A percentile compares a stretch with the other conserved stretches of the same genome.
Conservation (phyloP, 805 yeast species). For the Candida patagonica region DNA sequence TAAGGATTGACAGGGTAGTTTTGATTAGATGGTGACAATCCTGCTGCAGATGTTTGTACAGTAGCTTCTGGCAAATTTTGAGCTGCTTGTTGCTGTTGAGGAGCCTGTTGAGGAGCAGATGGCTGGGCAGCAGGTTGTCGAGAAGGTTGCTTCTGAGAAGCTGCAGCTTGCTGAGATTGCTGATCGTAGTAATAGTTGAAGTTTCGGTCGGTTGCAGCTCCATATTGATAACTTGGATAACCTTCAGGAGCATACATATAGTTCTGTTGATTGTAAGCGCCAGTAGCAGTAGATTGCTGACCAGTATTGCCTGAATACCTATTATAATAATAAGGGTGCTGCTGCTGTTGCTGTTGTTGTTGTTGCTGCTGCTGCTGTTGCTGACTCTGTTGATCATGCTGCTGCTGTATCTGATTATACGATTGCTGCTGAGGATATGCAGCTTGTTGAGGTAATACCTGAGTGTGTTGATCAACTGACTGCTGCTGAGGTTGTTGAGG, state of each 20-base stretch:
- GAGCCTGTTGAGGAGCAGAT: constrained; percentile 18
- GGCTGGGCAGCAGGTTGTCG: constrained; percentile 13
- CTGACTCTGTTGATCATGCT: constrained; percentile 14
- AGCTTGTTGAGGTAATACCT: constrained; percentile 8
- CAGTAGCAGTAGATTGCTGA: constrained; percentile 11
- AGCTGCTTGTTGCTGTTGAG: constrained; percentile 12
- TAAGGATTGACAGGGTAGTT: constrained; percentile 15
- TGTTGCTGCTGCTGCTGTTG: constrained; percentile 15
- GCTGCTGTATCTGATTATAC: not conserved
- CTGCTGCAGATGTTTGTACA: constrained; percentile 9
- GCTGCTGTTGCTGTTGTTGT: constrained; percentile 14
- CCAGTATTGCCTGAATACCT: constrained; percentile 15
- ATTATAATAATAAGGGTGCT: constrained; percentile 10
- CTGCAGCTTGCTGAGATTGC: constrained; percentile 8
- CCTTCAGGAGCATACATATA: constrained; percentile 18
- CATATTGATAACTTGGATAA: constrained; percentile 13
- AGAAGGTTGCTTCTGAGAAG: not conserved
- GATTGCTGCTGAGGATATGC: constrained; percentile 7
- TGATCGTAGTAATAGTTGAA: constrained; percentile 16
- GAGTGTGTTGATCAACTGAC: constrained; percentile 8
- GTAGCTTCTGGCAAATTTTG: constrained; percentile 23
- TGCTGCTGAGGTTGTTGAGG: constrained; percentile 11
- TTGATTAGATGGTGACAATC: constrained; percentile 12
- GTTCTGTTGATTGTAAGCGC: constrained; percentile 7
- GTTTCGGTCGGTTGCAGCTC: constrained; percentile 13